Conservation (phyloP, 1,284 basidiomycete genomes). For the Termitomyces sp. region DNA sequence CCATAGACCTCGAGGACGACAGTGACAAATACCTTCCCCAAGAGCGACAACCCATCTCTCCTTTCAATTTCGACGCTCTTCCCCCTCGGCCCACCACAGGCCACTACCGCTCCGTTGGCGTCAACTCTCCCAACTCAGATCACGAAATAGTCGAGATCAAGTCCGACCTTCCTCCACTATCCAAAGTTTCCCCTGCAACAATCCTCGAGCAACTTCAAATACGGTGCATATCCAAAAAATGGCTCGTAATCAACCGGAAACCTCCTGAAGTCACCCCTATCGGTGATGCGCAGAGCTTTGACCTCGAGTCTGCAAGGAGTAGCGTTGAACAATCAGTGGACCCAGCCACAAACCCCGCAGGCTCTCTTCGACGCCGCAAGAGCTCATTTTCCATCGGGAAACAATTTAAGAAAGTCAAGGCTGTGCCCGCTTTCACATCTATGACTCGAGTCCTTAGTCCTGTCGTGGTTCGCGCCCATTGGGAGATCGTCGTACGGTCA, state of each 20-base stretch:
- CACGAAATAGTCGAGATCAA: constrained; percentile 19
- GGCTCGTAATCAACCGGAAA: constrained; percentile 13
- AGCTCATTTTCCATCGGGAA: constrained; percentile 26
- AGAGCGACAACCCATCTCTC: constrained; percentile 38
- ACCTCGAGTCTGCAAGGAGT: background rate
- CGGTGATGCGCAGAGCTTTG: background rate
- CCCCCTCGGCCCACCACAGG: constrained; percentile 23
- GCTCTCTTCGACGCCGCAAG: constrained; percentile 3
- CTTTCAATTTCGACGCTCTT: constrained; percentile 60
- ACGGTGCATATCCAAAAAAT: constrained; percentile 32
- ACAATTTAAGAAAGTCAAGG: constrained; percentile 44
- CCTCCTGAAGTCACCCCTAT: background rate
- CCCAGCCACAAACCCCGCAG: background rate
- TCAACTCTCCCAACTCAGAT: constrained; percentile 8
- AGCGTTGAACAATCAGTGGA: background rate
- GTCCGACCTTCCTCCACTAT: constrained; percentile 18
- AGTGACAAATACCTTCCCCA: constrained; percentile 27
- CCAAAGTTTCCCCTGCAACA: constrained; percentile 20
- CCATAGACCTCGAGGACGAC: constrained; percentile 31
- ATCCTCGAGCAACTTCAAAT: constrained; percentile 38
- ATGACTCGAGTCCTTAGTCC: constrained; percentile 65
- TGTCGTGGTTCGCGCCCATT: constrained; percentile 69
- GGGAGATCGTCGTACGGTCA: constrained; percentile 59
- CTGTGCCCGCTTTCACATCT: constrained; percentile 68
- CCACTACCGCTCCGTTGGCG: constrained; percentile 1